Conservation (phyloP, 768 basidiomycete species). For the Tulasnella sp. region DNA sequence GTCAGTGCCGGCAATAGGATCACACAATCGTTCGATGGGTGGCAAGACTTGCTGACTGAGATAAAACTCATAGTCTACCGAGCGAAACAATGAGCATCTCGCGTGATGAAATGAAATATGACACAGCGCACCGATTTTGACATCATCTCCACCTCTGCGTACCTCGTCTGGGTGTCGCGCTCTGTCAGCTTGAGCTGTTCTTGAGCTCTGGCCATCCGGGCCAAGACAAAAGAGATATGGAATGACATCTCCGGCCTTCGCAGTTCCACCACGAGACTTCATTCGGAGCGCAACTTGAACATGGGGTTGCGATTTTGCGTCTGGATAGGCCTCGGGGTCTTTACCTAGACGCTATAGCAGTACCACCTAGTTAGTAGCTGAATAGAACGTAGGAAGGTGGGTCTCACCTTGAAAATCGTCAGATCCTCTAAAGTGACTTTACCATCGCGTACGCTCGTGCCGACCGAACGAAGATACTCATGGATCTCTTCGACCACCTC, state of each 20-base stretch:
- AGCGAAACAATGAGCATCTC: not conserved
- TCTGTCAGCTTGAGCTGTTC: constrained; percentile 70
- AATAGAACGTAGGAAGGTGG: not conserved
- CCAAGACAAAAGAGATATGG: constrained; percentile 86
- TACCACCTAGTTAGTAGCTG: not conserved
- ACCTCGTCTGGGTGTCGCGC: constrained; percentile 93
- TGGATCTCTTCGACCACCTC: constrained; percentile 82
- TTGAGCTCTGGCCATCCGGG: constrained; percentile 53
- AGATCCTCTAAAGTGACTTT: constrained; percentile 82
- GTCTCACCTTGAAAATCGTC: constrained; percentile 78
- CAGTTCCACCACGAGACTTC: constrained; percentile 70
- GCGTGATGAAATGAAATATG: not conserved
- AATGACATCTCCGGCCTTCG: constrained; percentile 83
- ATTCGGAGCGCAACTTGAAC: constrained; percentile 89
- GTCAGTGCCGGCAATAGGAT: constrained; percentile 93
- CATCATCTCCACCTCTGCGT: constrained; percentile 46
- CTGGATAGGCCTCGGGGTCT: constrained; percentile 93
- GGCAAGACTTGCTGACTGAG: constrained; percentile 84
- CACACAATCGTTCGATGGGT: constrained; percentile 88
- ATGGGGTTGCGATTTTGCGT: constrained; percentile 88
- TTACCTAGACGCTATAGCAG: constrained; percentile 75
- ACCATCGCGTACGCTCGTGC: constrained; percentile 66
- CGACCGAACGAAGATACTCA: constrained; percentile 67
- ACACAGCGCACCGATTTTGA: constrained; percentile 67
- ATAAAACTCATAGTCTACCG: constrained; percentile 79